Evolutionary conservation across 83 land plant species (phyloP), one percentile per base, ranked within the genome.

Genomic region (Larix sibirica): DNA sequence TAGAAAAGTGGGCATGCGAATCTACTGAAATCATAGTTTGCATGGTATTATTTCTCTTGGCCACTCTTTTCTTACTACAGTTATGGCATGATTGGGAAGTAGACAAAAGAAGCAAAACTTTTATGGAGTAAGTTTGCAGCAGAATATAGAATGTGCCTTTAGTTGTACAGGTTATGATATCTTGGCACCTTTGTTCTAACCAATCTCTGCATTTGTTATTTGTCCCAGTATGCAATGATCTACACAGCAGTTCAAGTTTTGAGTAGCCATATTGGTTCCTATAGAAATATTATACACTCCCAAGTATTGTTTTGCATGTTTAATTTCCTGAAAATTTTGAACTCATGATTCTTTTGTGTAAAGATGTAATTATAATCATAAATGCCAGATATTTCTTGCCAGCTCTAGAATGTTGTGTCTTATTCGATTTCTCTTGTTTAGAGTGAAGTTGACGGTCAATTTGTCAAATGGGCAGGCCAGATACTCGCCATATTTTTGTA

Each of bases 401-500:
- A 42, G 47, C 9, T 44, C 54, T 44, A 13, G 10, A 40, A 50
- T 38, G 47, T 44, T 44, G 77, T 73, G 26, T 7, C 9, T 21
- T 73, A 38, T n/a, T 42, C 40, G 44, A 40, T 42, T 42, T 8
- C 7, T 71, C 76, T 42, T 42, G 58, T 54, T 54, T 54, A 73
- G 12, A 17, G 21, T 42, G 54, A 73, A 42, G 26, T 44, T 73
- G 77, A n/a, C 23, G 9, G 20, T 10, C 47, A 40, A 40, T 44
- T 73, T 73, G 28, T 44, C 40, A 73, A 54, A 54, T 79, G 20
- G 79, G 24, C 91, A 95, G 98, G 81, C 95, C 95, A 36, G 98
- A 96, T 86, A 90, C 98, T 38, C 85, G 95, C 9, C 90, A 83
- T 40, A 96, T 97, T 78, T 95, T 91, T 87, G 97, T 97, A 9